phyloP scores from a whole-genome alignment of 2,329 filamentous ascomycete species.

The Penicillium expansum region DNA sequence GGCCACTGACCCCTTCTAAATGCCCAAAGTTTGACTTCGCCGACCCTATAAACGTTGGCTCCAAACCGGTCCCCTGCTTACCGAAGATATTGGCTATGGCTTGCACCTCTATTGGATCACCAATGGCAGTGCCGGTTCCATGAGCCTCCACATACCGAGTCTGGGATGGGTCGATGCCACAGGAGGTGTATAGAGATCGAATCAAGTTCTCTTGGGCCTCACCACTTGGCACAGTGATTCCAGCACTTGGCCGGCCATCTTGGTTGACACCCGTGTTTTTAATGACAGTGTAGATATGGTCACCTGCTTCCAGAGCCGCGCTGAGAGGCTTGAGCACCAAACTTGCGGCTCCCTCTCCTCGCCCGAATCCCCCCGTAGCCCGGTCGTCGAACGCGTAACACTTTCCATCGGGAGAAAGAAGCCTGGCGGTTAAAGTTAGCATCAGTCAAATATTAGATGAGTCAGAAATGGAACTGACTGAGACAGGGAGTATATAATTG shows the following conservation, averaged over 20 bases:
- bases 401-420: background rate
- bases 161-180: background rate
- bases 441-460: background rate
- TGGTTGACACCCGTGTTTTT: background rate
- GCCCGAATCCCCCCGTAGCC: background rate
- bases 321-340: background rate
- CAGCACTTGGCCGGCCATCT: background rate
- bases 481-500: background rate
- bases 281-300: background rate
- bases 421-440: background rate
- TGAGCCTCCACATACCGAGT: background rate
- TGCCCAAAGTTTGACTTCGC: conserved; percentile 4
- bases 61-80: background rate
- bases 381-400: background rate
- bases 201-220: background rate
- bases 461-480: background rate
- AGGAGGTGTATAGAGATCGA: background rate
- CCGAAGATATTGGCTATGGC: background rate
- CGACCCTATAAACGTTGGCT: background rate
- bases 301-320: background rate
- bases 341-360: background rate
- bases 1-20: conserved; percentile 21
- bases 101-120: background rate
- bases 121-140: background rate
- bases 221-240: background rate